These are phyloP conservation scores for Kodamaea derodonti DNA, from an alignment of 1,139 yeast genomes.

Conservation along the genomic window DNA sequence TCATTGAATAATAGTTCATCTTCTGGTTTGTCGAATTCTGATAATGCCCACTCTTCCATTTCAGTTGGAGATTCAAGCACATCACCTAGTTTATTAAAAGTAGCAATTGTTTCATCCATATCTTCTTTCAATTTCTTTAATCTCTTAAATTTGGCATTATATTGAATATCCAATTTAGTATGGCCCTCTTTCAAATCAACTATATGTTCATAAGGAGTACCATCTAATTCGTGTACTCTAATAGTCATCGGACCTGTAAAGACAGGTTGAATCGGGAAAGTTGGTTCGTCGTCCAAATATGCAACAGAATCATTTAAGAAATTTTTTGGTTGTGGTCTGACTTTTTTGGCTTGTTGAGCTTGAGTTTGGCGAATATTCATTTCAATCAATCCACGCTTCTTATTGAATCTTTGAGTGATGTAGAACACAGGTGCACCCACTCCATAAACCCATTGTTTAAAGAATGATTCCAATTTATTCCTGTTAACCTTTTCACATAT, in stretches of 20 bases:
- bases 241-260: slow-evolving; percentile 96
- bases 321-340: slow-evolving; percentile 31
- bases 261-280: slow-evolving; percentile 41
- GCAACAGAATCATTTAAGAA: slow-evolving; percentile 48
- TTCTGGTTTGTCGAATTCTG: slow-evolving; percentile 69
- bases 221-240: slow-evolving; percentile 96
- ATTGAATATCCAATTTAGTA: slow-evolving; percentile 88
- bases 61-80: slow-evolving; percentile 61
- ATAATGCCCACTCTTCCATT: slow-evolving; percentile 65
- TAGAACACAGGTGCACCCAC: slow-evolving; percentile 86
- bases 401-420: slow-evolving; percentile 88
- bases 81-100: slow-evolving; percentile 71
- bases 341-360: slow-evolving; percentile 47
- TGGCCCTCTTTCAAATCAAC: slow-evolving; percentile 83
- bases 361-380: slow-evolving; percentile 93
- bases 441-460: slow-evolving; percentile 91
- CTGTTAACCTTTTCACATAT: slow-evolving; percentile 94
- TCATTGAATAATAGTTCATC: slow-evolving; percentile 70
- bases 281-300: slow-evolving; percentile 37
- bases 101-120: slow-evolving; percentile 36
- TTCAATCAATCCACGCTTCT: slow-evolving; percentile 89
- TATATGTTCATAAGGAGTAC: slow-evolving; percentile 98
- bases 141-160: slow-evolving; percentile 85
- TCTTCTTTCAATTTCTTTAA: slow-evolving; percentile 51
- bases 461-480: slow-evolving; percentile 75